Evolutionary conservation across 2,329 filamentous ascomycete species (phyloP).

Genomic region (Saccharata proteae): DNA sequence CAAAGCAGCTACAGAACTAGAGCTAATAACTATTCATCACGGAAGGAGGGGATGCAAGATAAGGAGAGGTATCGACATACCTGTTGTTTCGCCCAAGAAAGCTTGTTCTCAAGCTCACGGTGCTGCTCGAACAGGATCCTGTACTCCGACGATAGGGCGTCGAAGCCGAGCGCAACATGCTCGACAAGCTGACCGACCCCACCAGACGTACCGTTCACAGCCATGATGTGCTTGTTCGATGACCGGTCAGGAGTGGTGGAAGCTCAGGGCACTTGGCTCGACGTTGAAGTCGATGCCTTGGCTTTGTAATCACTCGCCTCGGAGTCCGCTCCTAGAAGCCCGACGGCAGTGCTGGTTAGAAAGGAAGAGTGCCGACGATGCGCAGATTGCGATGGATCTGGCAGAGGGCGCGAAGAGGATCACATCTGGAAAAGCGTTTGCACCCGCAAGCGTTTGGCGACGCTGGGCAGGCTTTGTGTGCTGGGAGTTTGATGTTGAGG

Average conservation of each 20-base stretch:
- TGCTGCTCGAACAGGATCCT: slow-evolving; percentile 32
- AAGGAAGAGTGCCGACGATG: not conserved
- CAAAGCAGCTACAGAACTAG: slow-evolving; percentile 38
- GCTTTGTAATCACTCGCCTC: slow-evolving; percentile 10
- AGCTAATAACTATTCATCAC: slow-evolving; percentile 38
- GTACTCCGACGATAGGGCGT: slow-evolving; percentile 35
- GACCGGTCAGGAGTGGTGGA: no score
- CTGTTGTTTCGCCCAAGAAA: slow-evolving; percentile 37
- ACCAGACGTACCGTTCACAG: slow-evolving; percentile 7
- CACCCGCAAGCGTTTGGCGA: no score
- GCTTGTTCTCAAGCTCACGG: slow-evolving; percentile 33
- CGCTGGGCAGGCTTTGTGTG: no score
- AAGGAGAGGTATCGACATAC: slow-evolving; percentile 20
- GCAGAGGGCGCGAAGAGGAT: slow-evolving; percentile 3
- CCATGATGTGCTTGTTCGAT: slow-evolving; percentile 5
- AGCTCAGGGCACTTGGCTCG: no score
- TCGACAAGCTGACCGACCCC: slow-evolving; percentile 25
- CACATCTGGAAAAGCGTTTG: no score
- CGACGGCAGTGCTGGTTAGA: slow-evolving; percentile 3
- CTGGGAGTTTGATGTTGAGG: no score
- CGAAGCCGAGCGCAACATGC: slow-evolving; percentile 35
- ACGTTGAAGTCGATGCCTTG: not conserved
- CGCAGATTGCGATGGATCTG: slow-evolving; percentile 5
- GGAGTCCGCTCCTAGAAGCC: no score
- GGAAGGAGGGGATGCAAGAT: slow-evolving; percentile 11